A percentile compares a stretch with the other conserved stretches of the same genome.
Conservation (phyloP, 192 early-diverging fungal genomes). For the Haplosporangium gracile region DNA sequence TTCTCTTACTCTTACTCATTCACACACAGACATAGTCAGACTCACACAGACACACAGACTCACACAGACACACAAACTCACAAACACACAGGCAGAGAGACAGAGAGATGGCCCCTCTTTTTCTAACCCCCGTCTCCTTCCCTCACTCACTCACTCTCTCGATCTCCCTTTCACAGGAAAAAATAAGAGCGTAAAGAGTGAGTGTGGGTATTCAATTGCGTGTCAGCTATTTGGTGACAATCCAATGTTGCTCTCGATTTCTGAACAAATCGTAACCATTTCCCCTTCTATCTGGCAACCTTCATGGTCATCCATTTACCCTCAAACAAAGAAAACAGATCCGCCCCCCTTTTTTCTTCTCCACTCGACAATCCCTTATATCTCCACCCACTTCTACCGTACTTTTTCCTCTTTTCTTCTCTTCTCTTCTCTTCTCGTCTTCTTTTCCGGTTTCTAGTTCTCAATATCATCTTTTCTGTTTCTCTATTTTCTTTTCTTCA, state of each 20-base stretch:
- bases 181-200: too few species aligned
- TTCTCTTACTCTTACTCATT: background rate
- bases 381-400: background rate
- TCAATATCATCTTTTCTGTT: background rate
- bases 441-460: conserved; percentile 1
- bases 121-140: background rate
- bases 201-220: too few species aligned
- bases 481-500: background rate
- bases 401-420: background rate
- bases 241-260: too few species aligned
- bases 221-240: too few species aligned
- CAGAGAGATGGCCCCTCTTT: background rate
- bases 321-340: background rate
- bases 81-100: background rate
- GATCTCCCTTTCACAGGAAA: too few species aligned
- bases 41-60: background rate
- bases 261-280: too few species aligned
- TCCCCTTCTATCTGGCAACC: too few species aligned
- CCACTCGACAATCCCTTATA: background rate
- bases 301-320: background rate
- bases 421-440: background rate
- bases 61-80: too few species aligned
- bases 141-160: too few species aligned
- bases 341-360: background rate
- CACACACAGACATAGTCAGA: background rate